These are phyloP conservation scores for Alternaria brassicae DNA, from an alignment of 2,329 filamentous ascomycete genomes.

Conservation along the genomic window DNA sequence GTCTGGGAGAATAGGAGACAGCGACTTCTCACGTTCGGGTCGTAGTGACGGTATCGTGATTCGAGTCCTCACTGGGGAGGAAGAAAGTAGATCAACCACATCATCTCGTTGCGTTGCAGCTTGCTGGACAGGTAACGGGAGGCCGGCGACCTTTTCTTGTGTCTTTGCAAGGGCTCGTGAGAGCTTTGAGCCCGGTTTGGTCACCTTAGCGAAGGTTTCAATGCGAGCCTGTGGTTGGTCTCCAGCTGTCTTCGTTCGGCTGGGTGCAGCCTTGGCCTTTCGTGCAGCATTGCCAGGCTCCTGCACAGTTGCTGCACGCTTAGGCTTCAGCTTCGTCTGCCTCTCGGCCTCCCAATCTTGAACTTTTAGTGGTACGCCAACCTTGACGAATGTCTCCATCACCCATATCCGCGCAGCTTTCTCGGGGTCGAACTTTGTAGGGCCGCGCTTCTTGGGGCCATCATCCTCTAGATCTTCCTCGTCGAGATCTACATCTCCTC, in stretches of 20 bases:
- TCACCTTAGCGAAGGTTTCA: constrained; percentile 44
- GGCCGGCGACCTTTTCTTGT: constrained; percentile 13
- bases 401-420: constrained; percentile 73
- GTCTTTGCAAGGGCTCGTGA: constrained; percentile 32
- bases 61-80: constrained; percentile 30
- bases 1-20: constrained; percentile 30
- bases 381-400: constrained; percentile 66
- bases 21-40: constrained; percentile 21
- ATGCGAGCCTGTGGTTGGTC: constrained; percentile 35
- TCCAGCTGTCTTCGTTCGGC: constrained; percentile 28
- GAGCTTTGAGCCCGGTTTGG: constrained; percentile 40
- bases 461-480: constrained; percentile 48
- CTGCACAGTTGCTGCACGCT: constrained; percentile 30
- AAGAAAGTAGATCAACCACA: constrained; percentile 40
- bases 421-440: constrained; percentile 67
- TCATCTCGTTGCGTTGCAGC: constrained; percentile 4
- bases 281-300: constrained; percentile 27
- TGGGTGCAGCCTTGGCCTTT: constrained; percentile 31
- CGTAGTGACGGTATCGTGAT: not conserved
- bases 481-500: constrained; percentile 38
- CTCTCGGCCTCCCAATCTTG: constrained; percentile 66
- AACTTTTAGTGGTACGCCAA: constrained; percentile 70
- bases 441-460: constrained; percentile 54
- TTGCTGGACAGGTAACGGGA: constrained; percentile 1
- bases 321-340: constrained; percentile 33